phyloP scores from a whole-genome alignment of 2,329 filamentous ascomycete species.

The Arthrinium phaeospermum region DNA sequence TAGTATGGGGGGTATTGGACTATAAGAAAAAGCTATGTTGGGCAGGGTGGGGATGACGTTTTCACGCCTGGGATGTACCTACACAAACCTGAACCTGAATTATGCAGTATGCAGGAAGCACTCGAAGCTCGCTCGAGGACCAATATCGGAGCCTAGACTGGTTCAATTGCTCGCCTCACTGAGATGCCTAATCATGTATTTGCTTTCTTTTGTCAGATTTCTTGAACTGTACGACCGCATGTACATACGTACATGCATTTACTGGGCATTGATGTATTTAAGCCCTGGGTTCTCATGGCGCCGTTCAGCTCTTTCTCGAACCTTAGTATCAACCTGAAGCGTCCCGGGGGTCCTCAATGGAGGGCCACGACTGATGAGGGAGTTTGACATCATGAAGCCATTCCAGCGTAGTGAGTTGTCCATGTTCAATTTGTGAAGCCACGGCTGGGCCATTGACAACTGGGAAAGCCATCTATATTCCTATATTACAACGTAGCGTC shows the following conservation, averaged over 20 bases:
- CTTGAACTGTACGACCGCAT: not conserved
- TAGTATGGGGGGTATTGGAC: slow-evolving; percentile 13
- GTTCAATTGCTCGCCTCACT: not conserved
- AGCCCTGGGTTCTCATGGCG: not conserved
- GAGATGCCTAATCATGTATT: not conserved
- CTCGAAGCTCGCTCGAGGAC: not conserved
- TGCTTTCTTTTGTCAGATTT: not conserved
- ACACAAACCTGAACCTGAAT: not conserved
- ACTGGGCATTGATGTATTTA: no score
- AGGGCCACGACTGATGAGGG: slow-evolving; percentile 2
- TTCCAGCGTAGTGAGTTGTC: not conserved
- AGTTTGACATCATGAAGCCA: not conserved
- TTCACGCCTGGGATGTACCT: not conserved
- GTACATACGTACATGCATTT: no score
- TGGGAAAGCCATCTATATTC: not conserved
- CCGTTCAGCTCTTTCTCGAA: not conserved
- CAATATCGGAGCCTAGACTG: not conserved
- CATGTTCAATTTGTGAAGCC: not conserved
- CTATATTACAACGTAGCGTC: slow-evolving; percentile 11
- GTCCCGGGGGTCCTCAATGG: not conserved
- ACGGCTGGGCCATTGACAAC: not conserved
- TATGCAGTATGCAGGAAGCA: not conserved
- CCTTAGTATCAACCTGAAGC: not conserved
- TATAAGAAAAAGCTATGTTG: slow-evolving; percentile 6
- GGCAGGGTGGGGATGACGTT: slow-evolving; percentile 7